Conservation (phyloP, 2,329 filamentous ascomycete species). For the Lachnellula willkommii region DNA sequence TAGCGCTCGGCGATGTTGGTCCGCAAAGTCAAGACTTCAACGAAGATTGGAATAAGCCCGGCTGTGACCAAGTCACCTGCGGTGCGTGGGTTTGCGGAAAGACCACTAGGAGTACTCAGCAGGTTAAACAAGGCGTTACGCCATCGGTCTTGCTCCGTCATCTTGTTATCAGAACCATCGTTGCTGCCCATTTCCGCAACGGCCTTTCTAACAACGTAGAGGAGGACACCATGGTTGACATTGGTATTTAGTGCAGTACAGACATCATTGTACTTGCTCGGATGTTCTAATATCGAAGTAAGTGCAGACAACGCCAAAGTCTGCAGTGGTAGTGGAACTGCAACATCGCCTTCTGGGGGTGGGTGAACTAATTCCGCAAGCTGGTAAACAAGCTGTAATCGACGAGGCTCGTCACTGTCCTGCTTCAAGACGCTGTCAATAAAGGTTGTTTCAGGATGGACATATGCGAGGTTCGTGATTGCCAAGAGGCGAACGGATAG, state of each 20-base stretch:
- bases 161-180: slow-evolving; percentile 50
- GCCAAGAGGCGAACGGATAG: slow-evolving; percentile 78
- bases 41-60: slow-evolving; percentile 81
- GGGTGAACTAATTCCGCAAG: slow-evolving; percentile 88
- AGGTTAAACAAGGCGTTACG: slow-evolving; percentile 85
- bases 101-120: slow-evolving; percentile 53
- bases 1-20: slow-evolving; percentile 77
- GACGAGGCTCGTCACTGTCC: slow-evolving; percentile 82
- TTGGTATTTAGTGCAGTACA: slow-evolving; percentile 88
- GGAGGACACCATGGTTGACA: slow-evolving; percentile 90
- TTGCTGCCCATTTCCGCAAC: slow-evolving; percentile 71
- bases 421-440: slow-evolving; percentile 79
- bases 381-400: slow-evolving; percentile 86
- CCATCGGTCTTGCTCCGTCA: slow-evolving; percentile 77
- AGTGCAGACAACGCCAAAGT: slow-evolving; percentile 75
- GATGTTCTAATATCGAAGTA: slow-evolving; percentile 78
- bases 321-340: slow-evolving; percentile 71
- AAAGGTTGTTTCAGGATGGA: slow-evolving; percentile 78
- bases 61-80: slow-evolving; percentile 82
- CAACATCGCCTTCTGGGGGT: slow-evolving; percentile 60
- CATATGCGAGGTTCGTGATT: slow-evolving; percentile 85
- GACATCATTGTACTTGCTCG: slow-evolving; percentile 74
- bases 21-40: slow-evolving; percentile 80
- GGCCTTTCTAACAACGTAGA: slow-evolving; percentile 88
- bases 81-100: slow-evolving; percentile 69